A percentile compares a stretch with the other conserved stretches of the same genome.
Conservation (phyloP, 257 asterid species). For the Parsonsia alboflavescens region DNA sequence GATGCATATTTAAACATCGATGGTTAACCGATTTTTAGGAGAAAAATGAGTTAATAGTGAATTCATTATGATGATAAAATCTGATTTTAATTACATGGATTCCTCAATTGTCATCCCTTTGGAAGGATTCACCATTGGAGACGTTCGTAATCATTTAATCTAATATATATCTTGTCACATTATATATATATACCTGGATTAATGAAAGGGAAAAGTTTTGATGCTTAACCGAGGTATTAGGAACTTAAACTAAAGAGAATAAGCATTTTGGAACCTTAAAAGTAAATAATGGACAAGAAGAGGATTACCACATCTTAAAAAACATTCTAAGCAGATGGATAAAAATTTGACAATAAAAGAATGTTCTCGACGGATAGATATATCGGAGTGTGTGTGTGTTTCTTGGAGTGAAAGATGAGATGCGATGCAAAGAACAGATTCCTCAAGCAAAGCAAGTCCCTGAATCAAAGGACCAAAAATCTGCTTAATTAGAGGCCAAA, state of each 20-base stretch:
- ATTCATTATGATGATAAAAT: too few relatives aligned
- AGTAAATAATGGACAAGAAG: constrained; percentile 6
- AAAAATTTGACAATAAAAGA: constrained; percentile 17
- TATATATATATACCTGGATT: too few relatives aligned
- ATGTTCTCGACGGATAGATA: too few relatives aligned
- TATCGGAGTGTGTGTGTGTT: constrained; percentile 7
- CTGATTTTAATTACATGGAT: too few relatives aligned
- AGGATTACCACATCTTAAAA: too few relatives aligned
- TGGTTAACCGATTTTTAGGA: too few relatives aligned
- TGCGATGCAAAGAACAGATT: constrained; percentile 32
- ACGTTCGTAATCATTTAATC: too few relatives aligned
- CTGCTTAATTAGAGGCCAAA: constrained; percentile 16
- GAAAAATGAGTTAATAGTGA: too few relatives aligned
- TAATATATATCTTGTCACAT: too few relatives aligned
- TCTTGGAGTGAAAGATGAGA: constrained; percentile 29
- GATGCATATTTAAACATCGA: too few relatives aligned
- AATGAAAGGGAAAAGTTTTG: neutral
- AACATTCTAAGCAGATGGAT: constrained; percentile 19
- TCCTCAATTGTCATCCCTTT: too few relatives aligned
- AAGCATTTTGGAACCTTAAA: constrained; percentile 13
- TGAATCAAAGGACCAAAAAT: neutral
- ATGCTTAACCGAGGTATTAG: neutral
- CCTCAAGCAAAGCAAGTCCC: constrained; percentile 11
- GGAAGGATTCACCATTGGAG: too few relatives aligned
- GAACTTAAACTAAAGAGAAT: constrained; percentile 12